A percentile compares a stretch with the other conserved stretches of the same genome.
Conservation (phyloP, 2,329 filamentous ascomycete species). For the Coniochaeta sp. region DNA sequence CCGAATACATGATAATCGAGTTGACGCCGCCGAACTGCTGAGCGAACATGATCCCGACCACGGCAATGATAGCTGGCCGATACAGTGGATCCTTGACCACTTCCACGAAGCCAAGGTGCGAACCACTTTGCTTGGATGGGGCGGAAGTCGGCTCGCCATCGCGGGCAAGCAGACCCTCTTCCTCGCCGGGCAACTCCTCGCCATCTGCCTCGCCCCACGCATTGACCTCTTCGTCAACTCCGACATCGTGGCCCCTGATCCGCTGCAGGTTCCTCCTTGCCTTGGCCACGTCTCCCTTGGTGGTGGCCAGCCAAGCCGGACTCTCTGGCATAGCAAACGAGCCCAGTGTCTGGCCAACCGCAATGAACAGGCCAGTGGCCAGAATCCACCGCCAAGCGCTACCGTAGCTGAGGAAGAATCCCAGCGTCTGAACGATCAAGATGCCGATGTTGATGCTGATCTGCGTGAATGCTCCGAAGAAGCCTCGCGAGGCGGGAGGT, state of each 20-base stretch:
- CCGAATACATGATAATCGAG: conserved; percentile 97
- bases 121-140: conserved; percentile 8
- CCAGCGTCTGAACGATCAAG: conserved; percentile 71
- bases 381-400: conserved; percentile 80
- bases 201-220: conserved; percentile 44
- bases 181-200: conserved; percentile 47
- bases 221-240: conserved; percentile 67
- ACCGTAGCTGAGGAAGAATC: conserved; percentile 78
- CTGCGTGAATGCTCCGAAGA: conserved; percentile 82
- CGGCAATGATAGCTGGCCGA: conserved; percentile 69
- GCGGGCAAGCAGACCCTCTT: conserved; percentile 57
- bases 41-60: conserved; percentile 83
- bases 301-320: conserved; percentile 72
- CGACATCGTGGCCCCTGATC: conserved; percentile 61
- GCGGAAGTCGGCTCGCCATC: conserved; percentile 13
- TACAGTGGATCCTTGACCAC: conserved; percentile 62
- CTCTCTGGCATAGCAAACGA: conserved; percentile 79
- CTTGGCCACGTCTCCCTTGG: conserved; percentile 47
- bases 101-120: conserved; percentile 50
- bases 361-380: conserved; percentile 62
- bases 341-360: conserved; percentile 57
- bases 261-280: conserved; percentile 65
- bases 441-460: conserved; percentile 93
- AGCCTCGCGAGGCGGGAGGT: conserved; percentile 63
- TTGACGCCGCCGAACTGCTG: conserved; percentile 95